Evolutionary conservation across 2,329 filamentous ascomycete species (phyloP), one percentile per base, ranked within the genome.

Genomic region (Neurospora crassa): DNA sequence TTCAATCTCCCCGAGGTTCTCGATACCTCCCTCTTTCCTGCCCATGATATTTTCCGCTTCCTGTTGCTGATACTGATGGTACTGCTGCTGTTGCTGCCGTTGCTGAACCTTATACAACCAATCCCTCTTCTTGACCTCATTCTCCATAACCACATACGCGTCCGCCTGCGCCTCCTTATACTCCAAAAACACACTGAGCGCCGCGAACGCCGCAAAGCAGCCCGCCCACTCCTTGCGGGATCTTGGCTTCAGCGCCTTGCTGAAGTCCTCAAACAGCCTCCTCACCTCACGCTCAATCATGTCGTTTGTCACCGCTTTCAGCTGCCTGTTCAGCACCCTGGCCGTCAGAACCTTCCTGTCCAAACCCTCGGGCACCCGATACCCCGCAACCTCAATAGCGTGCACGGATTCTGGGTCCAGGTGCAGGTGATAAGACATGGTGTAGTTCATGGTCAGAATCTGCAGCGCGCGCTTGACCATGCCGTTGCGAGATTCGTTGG

Each of bases 141-240:
- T 87, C 74, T 86, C 81, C 40, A 83, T 80, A 12, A 85, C 79
- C 68, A 85, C 83, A 74, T 86, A 88, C 10, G 80, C 80, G 78
- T 88, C 86, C 41, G 85, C 81, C 8, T 85, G 83, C 40, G 83
- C 81, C 79, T 88, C 86, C 69, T 88, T 83, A 34, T 83, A 79
- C 79, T 89, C 87, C 86, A 89, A 88, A 76, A 88, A 87, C 45
- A 88, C 80, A 73, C 86, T 88, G 40, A 89, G 81, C 3, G 87
- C 83, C 12, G 88, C 78, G 75, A 89, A 88, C 0, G 87, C 82
- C 1, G 85, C 87, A 18, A 87, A 79, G 75, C 86, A 88, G 1
- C 86, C 85, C 43, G 85, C 86, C 86, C 86, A 89, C 73, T 87
- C 84, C 53, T 79, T 78, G 24, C 84, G 82, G 63, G 82, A 81